phyloP scores from a whole-genome alignment of 225 moss, liverwort and hornwort genomes.

The Bryum argenteum region DNA sequence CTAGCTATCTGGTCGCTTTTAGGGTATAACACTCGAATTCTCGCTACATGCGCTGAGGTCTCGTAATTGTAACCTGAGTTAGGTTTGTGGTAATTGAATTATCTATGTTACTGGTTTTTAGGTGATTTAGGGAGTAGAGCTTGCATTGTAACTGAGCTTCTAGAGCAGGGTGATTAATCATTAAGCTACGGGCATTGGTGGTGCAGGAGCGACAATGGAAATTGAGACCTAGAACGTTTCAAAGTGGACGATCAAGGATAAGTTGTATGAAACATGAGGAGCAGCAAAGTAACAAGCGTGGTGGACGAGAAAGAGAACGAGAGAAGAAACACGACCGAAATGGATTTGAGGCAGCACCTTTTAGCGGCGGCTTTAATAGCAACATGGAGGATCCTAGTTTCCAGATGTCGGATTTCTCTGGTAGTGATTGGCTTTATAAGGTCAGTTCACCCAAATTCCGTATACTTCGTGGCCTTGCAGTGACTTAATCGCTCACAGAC shows the following conservation, averaged over 20 bases:
- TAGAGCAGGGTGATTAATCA: too few relatives aligned
- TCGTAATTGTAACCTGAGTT: neutral
- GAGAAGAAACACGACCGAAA: slow-evolving; percentile 59
- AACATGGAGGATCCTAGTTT: slow-evolving; percentile 43
- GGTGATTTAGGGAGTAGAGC: too few relatives aligned
- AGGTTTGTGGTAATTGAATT: neutral
- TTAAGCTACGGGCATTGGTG: slow-evolving; percentile 10
- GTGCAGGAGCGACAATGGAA: slow-evolving; percentile 42
- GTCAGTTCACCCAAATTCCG: slow-evolving; percentile 23
- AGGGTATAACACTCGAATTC: neutral
- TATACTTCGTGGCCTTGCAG: neutral
- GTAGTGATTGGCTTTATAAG: slow-evolving; percentile 59
- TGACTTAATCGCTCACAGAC: neutral
- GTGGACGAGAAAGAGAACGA: slow-evolving; percentile 58
- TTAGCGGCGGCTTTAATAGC: slow-evolving; percentile 40
- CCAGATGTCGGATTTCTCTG: slow-evolving; percentile 50
- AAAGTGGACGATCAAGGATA: slow-evolving; percentile 22
- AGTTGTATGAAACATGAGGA: slow-evolving; percentile 60
- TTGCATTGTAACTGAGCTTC: too few relatives aligned
- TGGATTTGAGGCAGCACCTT: slow-evolving; percentile 46
- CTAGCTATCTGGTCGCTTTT: neutral
- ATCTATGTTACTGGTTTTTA: too few relatives aligned
- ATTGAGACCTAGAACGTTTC: slow-evolving; percentile 26
- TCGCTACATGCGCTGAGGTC: neutral
- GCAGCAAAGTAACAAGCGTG: slow-evolving; percentile 59